Base-by-base conservation (phyloP, 768 basidiomycete species). In the Coprinopsis strossmayeri region DNA sequence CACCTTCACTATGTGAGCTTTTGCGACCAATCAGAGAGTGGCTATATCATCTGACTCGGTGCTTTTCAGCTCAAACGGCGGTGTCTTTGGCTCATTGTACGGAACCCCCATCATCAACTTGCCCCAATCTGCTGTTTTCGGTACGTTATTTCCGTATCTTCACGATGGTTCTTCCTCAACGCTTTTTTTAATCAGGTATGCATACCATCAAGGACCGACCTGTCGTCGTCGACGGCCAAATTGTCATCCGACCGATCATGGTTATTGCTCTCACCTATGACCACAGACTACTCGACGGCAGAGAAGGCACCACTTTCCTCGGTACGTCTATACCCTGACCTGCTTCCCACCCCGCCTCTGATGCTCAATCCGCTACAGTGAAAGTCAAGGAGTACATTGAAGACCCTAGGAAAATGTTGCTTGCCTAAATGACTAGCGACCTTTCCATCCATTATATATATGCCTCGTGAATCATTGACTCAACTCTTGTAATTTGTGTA, bases 61-160 rank as follows among this genome's bases (percentile, higher is more conserved):
- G 24, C 25, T 30, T 53, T 24, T 20, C 53, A 95, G 92, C 66
- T 98, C 96, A 34, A 99, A 99, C 62, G 96, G 95, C 38, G 95
- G 95, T 58, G 95, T 99, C 63, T 99, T 99, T 61, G 95, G 95
- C 37, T 95, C 91, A 42, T 72, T 99, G 42, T 96, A 86, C 60
- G 95, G 95, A 34, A 99, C 95, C n/a, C 95, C 95, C 30, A 99
- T 99, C 62, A 95, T 98, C 70, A 98, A 97, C 74, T 73, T 94
- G 38, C 95, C 94, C 3, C 95, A 97, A 64, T 70, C 92, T 20
- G 95, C 93, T 45, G 92, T 97, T 5, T 81, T 99, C 47, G 94
- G 88, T n/a, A n/a, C n/a, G n/a, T n/a, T n/a, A n/a, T n/a, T n/a
- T n/a, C n/a, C n/a, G n/a, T n/a, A n/a, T n/a, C n/a, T n/a, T n/a